A percentile compares a stretch with the other conserved stretches of the same genome.
These are phyloP conservation scores for Hansenula lynferdii DNA, from an alignment of 1,139 yeast genomes.

Conservation along the genomic window DNA sequence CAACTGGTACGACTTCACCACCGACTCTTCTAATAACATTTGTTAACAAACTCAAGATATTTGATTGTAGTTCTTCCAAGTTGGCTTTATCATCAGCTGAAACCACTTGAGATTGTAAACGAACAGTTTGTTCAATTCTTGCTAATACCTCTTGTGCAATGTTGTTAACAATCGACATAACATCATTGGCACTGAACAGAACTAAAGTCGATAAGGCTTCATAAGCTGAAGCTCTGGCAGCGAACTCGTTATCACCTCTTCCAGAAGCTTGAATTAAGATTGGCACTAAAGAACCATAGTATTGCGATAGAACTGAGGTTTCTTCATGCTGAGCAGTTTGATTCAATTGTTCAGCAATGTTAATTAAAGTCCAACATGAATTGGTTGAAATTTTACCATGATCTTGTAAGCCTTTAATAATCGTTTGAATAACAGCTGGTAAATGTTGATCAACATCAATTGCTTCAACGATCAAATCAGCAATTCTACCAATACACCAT, in stretches of 20 bases:
- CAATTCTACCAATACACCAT: slow-evolving; percentile 97
- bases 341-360: slow-evolving; percentile 80
- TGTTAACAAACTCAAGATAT: slow-evolving; percentile 80
- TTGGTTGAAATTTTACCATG: slow-evolving; percentile 92
- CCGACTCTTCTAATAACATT: slow-evolving; percentile 84
- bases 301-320: slow-evolving; percentile 66
- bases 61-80: slow-evolving; percentile 85
- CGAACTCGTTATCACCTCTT: slow-evolving; percentile 74
- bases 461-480: slow-evolving; percentile 80
- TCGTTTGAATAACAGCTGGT: slow-evolving; percentile 66
- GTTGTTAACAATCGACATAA: slow-evolving; percentile 60
- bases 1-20: slow-evolving; percentile 55
- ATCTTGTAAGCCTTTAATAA: slow-evolving; percentile 74
- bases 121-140: slow-evolving; percentile 65
- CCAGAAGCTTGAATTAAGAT: slow-evolving; percentile 65
- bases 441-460: slow-evolving; percentile 62
- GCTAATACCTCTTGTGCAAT: slow-evolving; percentile 75
- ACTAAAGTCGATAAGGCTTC: slow-evolving; percentile 88
- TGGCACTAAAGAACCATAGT: slow-evolving; percentile 64
- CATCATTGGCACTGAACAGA: slow-evolving; percentile 66
- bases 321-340: slow-evolving; percentile 48
- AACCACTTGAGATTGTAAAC: slow-evolving; percentile 46
- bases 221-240: slow-evolving; percentile 93
- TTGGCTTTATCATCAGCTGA: slow-evolving; percentile 68
- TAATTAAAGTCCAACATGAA: slow-evolving; percentile 96